These are phyloP conservation scores for Eucalyptus lansdowneana DNA, from an alignment of 345 rosid species.

Conservation along the genomic window DNA sequence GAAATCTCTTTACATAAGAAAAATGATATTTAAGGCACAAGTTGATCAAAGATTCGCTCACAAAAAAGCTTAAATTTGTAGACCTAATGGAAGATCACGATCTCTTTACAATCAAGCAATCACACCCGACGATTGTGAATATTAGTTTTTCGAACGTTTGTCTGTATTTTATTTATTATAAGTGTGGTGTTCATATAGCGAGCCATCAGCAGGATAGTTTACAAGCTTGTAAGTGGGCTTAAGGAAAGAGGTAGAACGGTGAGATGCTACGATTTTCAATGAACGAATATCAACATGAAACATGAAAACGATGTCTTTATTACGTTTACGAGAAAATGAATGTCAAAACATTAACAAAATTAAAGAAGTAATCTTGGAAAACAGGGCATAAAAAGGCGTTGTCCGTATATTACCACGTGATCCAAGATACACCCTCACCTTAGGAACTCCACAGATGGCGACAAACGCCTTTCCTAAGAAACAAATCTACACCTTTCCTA, in stretches of 20 bases:
- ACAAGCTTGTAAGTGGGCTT: neutral
- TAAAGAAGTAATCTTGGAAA: too few species aligned
- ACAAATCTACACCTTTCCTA: neutral
- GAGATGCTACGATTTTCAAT: too few species aligned
- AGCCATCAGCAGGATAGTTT: neutral
- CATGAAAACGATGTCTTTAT: too few species aligned
- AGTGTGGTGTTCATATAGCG: too few species aligned
- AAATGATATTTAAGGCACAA: neutral
- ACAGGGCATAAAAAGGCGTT: too few species aligned
- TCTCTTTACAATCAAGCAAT: neutral
- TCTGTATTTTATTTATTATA: too few species aligned
- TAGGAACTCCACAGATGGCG: too few species aligned
- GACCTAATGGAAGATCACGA: neutral
- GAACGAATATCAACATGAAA: neutral
- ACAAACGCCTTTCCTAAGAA: neutral
- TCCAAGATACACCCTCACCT: too few species aligned
- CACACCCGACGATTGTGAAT: neutral
- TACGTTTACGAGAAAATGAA: too few species aligned
- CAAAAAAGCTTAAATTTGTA: neutral
- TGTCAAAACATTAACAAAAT: too few species aligned
- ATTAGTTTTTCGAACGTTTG: too few species aligned
- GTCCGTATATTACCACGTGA: too few species aligned
- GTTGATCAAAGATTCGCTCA: rapidly evolving
- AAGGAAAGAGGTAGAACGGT: neutral
- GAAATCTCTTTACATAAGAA: neutral